Base-by-base conservation (phyloP, 371 early-diverging fungal species). In the Thermomucor indicae-seudaticae region DNA sequence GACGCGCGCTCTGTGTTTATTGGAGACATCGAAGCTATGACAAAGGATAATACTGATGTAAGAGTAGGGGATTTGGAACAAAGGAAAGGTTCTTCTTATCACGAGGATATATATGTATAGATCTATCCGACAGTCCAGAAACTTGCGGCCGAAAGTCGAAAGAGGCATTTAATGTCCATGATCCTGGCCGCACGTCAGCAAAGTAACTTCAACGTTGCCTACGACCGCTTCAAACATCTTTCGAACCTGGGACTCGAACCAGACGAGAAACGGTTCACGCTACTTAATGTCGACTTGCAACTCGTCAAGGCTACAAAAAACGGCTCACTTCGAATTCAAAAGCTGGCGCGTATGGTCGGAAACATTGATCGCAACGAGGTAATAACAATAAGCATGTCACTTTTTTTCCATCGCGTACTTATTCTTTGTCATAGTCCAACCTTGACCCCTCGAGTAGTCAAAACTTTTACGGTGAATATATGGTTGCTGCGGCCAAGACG, bases 151-250 rank as follows among this genome's bases (percentile, higher is more conserved):
- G n/a, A 51, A n/a, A 19, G 40, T 16, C 47, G 66, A 14, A 49
- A 69, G 45, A 10, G 38, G 6, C 43, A 50, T 39, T 20, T 53
- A 12, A 42, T 46, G 17, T 37, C 55, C 11, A 75, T 80, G 56
- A 64, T 71, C 1, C 63, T 73, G 23, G 81, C 84, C 11, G 83
- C 87, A 0, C 58, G 72, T n/a, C 51, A 68, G 1, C 87, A 86
- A 52, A 61, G 67, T n/a, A 75, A 80, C 52, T 71, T 72, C 47
- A 54, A 50, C 28, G 78, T 83, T 0, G 77, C 83, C 16, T 55
- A 54, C 0, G 60, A 53, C 1, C 70, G 75, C 54, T 58, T 80
- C 22, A 20, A 30, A 1, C 29, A 32, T 8, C 57, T 72, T 47
- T 51, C 57, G 20, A 19, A 41, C 5, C 47, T 68, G 27, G 52